These are phyloP conservation scores for Fusarium oxysporum DNA, from an alignment of 2,329 filamentous ascomycete genomes.

Conservation along the genomic window DNA sequence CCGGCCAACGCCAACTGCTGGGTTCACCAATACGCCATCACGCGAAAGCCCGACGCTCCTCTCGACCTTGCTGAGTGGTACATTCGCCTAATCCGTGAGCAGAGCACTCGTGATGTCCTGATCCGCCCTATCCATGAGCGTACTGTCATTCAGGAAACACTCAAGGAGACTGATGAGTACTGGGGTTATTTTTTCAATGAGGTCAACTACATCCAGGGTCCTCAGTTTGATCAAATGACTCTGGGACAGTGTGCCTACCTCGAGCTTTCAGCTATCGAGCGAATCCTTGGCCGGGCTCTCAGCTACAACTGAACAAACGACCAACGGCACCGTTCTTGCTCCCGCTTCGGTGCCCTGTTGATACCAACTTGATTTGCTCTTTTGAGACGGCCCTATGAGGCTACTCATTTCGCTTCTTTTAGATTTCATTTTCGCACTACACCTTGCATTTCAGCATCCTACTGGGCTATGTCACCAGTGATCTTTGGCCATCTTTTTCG, in stretches of 20 bases:
- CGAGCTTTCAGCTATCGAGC: constrained; percentile 64
- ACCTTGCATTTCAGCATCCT: not conserved
- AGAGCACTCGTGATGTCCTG: constrained; percentile 58
- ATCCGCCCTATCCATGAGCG: constrained; percentile 57
- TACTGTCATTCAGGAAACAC: constrained; percentile 50
- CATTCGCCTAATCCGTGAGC: constrained; percentile 65
- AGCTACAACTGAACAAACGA: constrained; percentile 5
- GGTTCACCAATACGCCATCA: constrained; percentile 64
- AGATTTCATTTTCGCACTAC: constrained; percentile 11
- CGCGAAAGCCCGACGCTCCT: constrained; percentile 60
- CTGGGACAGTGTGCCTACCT: constrained; percentile 57
- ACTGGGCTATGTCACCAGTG: not conserved
- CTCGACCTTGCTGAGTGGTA: constrained; percentile 70
- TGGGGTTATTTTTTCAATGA: constrained; percentile 67
- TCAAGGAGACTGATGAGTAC: constrained; percentile 55
- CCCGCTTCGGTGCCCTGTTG: too few species aligned
- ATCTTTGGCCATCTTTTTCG: constrained; percentile 7
- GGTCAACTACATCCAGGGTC: constrained; percentile 55
- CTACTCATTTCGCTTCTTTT: not conserved
- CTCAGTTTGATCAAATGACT: constrained; percentile 60
- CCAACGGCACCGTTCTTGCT: too few species aligned
- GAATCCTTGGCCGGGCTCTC: constrained; percentile 59
- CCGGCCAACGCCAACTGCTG: constrained; percentile 62
- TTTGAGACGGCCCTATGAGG: not conserved
- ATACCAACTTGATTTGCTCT: not conserved